Evolutionary conservation across 2,329 filamentous ascomycete species (phyloP).

Genomic region (Ilyonectria sp.): DNA sequence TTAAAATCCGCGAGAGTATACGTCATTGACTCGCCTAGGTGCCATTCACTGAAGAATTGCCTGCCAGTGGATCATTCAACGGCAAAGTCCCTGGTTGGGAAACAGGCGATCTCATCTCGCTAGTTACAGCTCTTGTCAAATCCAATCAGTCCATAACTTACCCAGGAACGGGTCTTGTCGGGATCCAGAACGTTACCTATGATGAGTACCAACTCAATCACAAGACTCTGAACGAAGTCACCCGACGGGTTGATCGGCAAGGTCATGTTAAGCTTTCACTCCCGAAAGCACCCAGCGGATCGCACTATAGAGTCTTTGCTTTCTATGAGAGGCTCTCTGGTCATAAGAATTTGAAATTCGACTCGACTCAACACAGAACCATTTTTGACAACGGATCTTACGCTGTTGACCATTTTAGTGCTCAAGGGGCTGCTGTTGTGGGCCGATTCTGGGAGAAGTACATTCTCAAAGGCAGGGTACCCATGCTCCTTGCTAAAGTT

Average conservation of each 20-base stretch:
- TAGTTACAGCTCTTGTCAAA: slow-evolving; percentile 11
- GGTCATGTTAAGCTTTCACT: not conserved
- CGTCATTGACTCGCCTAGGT: not conserved
- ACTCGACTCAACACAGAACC: not conserved
- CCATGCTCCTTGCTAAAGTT: not conserved
- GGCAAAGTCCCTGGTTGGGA: slow-evolving; percentile 14
- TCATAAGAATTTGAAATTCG: slow-evolving; percentile 19
- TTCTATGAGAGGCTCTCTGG: slow-evolving; percentile 18
- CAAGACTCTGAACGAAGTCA: not conserved
- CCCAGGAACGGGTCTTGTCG: not conserved
- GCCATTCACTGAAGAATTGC: not conserved
- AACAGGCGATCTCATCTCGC: slow-evolving; percentile 11
- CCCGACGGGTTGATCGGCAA: not conserved
- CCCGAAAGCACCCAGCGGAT: not conserved
- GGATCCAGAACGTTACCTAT: slow-evolving; percentile 8
- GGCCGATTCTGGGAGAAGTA: slow-evolving; percentile 20
- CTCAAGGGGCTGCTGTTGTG: slow-evolving; percentile 4
- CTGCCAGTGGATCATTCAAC: not conserved
- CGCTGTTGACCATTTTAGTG: slow-evolving; percentile 14
- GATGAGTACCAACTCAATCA: slow-evolving; percentile 8
- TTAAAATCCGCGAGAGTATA: not conserved
- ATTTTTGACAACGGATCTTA: slow-evolving; percentile 26
- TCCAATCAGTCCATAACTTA: not conserved
- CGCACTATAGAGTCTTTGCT: slow-evolving; percentile 10
- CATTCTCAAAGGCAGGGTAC: slow-evolving; percentile 6